These are phyloP conservation scores for Eleusine indica DNA, from an alignment of 176 grass and related monocot genomes.

Conservation along the genomic window DNA sequence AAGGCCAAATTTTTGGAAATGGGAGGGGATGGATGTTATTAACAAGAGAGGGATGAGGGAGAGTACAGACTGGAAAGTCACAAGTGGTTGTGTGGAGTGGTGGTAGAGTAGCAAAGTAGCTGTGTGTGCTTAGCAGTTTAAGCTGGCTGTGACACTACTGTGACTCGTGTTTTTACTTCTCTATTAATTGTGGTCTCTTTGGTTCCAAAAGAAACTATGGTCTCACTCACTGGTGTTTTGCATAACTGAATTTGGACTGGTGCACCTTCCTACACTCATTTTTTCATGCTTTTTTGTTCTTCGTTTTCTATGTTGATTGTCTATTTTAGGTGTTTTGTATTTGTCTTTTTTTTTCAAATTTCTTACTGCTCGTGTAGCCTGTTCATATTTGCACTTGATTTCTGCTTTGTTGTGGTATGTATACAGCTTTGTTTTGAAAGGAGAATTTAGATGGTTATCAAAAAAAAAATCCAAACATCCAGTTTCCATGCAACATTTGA, in stretches of 20 bases:
- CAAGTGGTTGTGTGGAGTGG: conserved; percentile 40
- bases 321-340: not conserved
- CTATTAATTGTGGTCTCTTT: not conserved
- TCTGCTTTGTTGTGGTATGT: not conserved
- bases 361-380: too few species aligned
- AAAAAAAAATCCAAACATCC: not conserved
- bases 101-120: not conserved
- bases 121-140: conserved; percentile 32
- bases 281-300: not conserved
- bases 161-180: not conserved
- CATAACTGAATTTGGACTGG: not conserved
- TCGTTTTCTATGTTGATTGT: not conserved
- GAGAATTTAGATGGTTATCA: not conserved
- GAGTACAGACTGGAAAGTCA: conserved; percentile 56
- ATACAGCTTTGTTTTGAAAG: not conserved
- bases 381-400: too few species aligned
- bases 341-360: not conserved
- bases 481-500: too few species aligned
- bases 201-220: not conserved
- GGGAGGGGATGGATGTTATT: conserved; percentile 44
- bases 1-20: conserved; percentile 53
- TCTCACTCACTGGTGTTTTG: not conserved
- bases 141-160: conserved; percentile 19
- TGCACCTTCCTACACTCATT: not conserved
- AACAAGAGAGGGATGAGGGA: conserved; percentile 21